phyloP scores from a whole-genome alignment of 306 rosid genomes.

The Trifolium fragiferum region DNA sequence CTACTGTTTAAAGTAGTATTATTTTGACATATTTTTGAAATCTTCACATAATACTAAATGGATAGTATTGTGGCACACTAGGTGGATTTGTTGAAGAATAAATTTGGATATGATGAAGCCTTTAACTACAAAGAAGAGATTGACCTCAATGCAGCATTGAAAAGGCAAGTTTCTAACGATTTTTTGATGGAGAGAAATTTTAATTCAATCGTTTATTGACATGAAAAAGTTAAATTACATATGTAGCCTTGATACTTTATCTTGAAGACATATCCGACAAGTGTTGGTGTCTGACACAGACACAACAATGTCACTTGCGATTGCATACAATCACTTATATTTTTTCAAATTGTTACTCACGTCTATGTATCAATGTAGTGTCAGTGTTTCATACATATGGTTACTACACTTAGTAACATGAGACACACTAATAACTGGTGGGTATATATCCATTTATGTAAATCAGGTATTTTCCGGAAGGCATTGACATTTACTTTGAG shows the following conservation, averaged over 20 bases:
- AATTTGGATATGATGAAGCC: constrained; percentile 46
- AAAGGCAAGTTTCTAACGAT: constrained; percentile 21
- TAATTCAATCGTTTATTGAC: constrained; percentile 2
- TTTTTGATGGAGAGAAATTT: not conserved
- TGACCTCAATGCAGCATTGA: constrained; percentile 38
- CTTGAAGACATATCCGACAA: not conserved
- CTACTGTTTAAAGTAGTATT: not conserved
- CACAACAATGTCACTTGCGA: too few species aligned
- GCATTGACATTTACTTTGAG: constrained; percentile 48
- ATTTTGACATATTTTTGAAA: not conserved
- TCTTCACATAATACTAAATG: not conserved
- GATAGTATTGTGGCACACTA: not conserved
- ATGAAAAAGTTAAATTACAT: not conserved
- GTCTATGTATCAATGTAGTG: not conserved
- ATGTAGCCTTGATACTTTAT: not conserved
- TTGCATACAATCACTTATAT: not conserved
- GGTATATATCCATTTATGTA: not conserved
- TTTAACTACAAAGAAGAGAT: constrained; percentile 48
- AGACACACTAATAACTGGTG: not conserved
- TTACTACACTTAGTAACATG: not conserved
- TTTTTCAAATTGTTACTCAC: not conserved
- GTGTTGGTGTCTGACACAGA: not conserved
- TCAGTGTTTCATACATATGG: not conserved
- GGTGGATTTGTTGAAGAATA: constrained; percentile 44
- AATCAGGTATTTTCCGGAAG: constrained; percentile 47